phyloP scores from a whole-genome alignment of 495 filamentous ascomycete species.

The Aspergillus sclerotiicarbonarius region DNA sequence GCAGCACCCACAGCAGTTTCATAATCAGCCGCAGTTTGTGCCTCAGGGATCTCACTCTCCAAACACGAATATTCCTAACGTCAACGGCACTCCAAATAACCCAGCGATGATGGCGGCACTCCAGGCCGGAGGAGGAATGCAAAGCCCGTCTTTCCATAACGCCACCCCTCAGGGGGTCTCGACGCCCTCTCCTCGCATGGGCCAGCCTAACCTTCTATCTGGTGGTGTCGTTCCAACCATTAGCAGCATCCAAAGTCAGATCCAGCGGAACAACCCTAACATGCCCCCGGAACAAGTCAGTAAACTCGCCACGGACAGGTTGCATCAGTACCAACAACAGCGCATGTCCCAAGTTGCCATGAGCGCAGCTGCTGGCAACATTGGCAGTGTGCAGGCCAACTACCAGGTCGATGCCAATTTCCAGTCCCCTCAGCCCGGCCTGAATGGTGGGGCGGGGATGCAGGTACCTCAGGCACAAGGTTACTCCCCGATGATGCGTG shows the following conservation, averaged over 20 bases:
- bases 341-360: conserved; percentile 60
- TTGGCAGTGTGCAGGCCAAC: conserved; percentile 37
- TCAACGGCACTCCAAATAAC: conserved; percentile 54
- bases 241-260: conserved; percentile 49
- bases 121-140: conserved; percentile 49
- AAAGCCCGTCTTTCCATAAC: conserved; percentile 49
- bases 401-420: conserved; percentile 44
- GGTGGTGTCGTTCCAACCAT: conserved; percentile 55
- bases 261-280: conserved; percentile 54
- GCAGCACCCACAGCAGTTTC: conserved; percentile 42
- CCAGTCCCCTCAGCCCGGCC: conserved; percentile 32
- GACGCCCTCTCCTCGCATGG: conserved; percentile 51
- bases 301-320: conserved; percentile 59
- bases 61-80: conserved; percentile 42
- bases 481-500: conserved; percentile 71
- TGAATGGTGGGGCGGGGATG: conserved; percentile 40
- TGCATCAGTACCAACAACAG: conserved; percentile 54
- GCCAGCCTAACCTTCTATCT: conserved; percentile 50
- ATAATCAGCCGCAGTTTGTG: conserved; percentile 38
- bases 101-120: conserved; percentile 51
- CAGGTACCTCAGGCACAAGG: conserved; percentile 57
- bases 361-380: conserved; percentile 62
- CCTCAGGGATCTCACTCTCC: conserved; percentile 46
- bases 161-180: conserved; percentile 44
- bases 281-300: conserved; percentile 57